Percentiles rank a stretch among this genome's conserved stretches.
Conservation (phyloP, 306 rosid species). For the Myrica gale region DNA sequence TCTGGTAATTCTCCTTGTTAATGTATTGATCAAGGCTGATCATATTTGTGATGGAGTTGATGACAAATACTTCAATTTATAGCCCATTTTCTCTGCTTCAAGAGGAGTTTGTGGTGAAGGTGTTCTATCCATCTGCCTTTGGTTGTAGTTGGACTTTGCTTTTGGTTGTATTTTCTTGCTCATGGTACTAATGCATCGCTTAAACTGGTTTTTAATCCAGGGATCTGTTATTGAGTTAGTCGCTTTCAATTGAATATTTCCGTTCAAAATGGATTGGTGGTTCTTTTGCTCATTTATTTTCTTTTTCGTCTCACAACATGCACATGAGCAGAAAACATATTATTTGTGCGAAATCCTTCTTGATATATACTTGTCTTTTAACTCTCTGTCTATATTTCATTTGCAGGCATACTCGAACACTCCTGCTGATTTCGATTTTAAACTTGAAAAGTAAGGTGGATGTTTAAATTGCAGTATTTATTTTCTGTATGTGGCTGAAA, state of each 20-base stretch:
- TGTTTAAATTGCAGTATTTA: conserved; percentile 14
- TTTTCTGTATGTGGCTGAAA: conserved; percentile 13
- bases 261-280: neutral
- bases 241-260: neutral
- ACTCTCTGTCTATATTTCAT: conserved; percentile 5
- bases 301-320: neutral
- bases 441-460: conserved; percentile 67
- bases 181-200: neutral
- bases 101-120: neutral
- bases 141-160: neutral
- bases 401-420: conserved; percentile 88
- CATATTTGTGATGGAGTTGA: neutral
- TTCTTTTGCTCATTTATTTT: neutral
- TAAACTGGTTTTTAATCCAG: neutral
- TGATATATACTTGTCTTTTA: neutral
- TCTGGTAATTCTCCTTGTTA: neutral
- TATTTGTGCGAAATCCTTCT: conserved; percentile 7
- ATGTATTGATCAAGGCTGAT: neutral
- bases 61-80: neutral
- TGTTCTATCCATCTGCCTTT: neutral
- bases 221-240: neutral
- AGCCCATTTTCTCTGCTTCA: neutral
- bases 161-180: neutral
- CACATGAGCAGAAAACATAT: conserved; percentile 11
- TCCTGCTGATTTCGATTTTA: conserved; percentile 95